A percentile compares a stretch with the other conserved stretches of the same genome.
Conservation (phyloP, 1,139 yeast species). For the Yarrowia galli region DNA sequence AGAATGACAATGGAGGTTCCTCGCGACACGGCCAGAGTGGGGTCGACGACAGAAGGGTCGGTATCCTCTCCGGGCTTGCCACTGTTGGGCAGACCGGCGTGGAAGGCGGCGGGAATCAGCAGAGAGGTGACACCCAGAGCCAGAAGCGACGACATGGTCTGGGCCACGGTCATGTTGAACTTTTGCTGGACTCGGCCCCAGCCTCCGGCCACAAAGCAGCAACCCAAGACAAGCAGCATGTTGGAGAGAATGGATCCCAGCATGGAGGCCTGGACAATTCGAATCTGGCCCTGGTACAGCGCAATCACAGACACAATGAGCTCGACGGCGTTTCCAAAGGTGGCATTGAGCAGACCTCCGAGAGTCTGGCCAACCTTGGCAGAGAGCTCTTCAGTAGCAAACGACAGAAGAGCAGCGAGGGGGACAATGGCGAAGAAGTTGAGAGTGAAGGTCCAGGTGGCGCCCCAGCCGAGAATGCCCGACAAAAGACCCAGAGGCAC, state of each 20-base stretch:
- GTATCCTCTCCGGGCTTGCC: slow-evolving; percentile 50
- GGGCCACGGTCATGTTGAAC: slow-evolving; percentile 96
- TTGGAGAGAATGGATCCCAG: slow-evolving; percentile 91
- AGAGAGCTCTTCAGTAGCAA: slow-evolving; percentile 91
- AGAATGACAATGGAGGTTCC: slow-evolving; percentile 84
- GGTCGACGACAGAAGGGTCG: slow-evolving; percentile 55
- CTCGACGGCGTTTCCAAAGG: slow-evolving; percentile 94
- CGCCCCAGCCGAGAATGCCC: slow-evolving; percentile 64
- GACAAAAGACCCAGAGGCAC: slow-evolving; percentile 88
- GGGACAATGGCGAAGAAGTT: slow-evolving; percentile 94
- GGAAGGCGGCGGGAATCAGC: slow-evolving; percentile 94
- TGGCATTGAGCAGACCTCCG: slow-evolving; percentile 93
- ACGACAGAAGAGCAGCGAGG: slow-evolving; percentile 85
- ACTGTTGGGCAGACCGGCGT: slow-evolving; percentile 72
- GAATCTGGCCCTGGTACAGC: slow-evolving; percentile 78
- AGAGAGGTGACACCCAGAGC: slow-evolving; percentile 89
- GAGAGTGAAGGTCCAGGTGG: slow-evolving; percentile 68
- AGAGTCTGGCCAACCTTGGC: slow-evolving; percentile 84
- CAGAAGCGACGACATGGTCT: slow-evolving; percentile 93
- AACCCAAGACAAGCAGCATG: slow-evolving; percentile 87
- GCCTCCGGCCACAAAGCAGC: slow-evolving; percentile 95
- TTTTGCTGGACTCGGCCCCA: slow-evolving; percentile 82
- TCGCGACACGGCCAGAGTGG: slow-evolving; percentile 70
- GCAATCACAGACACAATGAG: slow-evolving; percentile 94
- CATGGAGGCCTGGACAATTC: slow-evolving; percentile 96